phyloP scores from a whole-genome alignment of 305 asterid species.

The Withania somnifera region DNA sequence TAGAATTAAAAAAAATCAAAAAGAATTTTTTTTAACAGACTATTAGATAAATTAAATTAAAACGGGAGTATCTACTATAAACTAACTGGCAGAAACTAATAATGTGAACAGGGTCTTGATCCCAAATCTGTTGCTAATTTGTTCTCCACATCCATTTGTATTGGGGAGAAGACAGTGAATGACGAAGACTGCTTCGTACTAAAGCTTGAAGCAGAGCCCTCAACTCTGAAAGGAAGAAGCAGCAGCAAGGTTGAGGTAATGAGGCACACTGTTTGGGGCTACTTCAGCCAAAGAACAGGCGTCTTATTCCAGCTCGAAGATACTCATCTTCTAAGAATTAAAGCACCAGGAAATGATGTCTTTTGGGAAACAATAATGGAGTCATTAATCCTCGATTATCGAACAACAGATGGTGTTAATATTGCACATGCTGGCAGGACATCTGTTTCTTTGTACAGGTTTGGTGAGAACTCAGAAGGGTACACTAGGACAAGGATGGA shows the following conservation, averaged over 20 bases:
- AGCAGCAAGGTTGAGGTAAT: slow-evolving; percentile 13
- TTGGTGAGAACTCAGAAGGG: slow-evolving; percentile 10
- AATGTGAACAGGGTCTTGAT: slow-evolving; percentile 64
- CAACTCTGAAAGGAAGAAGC: slow-evolving; percentile 33
- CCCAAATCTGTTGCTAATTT: slow-evolving; percentile 77
- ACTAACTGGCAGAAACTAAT: not conserved
- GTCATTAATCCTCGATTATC: slow-evolving; percentile 10
- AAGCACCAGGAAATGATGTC: slow-evolving; percentile 3
- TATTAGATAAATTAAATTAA: too few relatives aligned
- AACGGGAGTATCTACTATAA: too few relatives aligned
- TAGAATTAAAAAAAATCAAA: too few relatives aligned
- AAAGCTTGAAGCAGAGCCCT: slow-evolving; percentile 61
- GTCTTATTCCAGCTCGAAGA: slow-evolving; percentile 13
- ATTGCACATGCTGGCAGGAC: slow-evolving; percentile 18
- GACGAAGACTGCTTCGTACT: slow-evolving; percentile 74
- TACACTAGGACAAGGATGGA: slow-evolving; percentile 14
- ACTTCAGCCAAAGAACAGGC: slow-evolving; percentile 18
- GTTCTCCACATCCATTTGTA: slow-evolving; percentile 69
- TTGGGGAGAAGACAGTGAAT: slow-evolving; percentile 56
- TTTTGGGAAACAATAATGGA: slow-evolving; percentile 21
- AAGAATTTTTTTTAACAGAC: too few relatives aligned
- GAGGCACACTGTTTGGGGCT: slow-evolving; percentile 16
- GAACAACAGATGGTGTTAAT: slow-evolving; percentile 4
- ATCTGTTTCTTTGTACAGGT: slow-evolving; percentile 6
- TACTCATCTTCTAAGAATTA: slow-evolving; percentile 9